Percentiles rank a stretch among this genome's conserved stretches.
These are phyloP conservation scores for Ramichloridium luteum DNA, from an alignment of 2,329 filamentous ascomycete genomes.

Conservation along the genomic window DNA sequence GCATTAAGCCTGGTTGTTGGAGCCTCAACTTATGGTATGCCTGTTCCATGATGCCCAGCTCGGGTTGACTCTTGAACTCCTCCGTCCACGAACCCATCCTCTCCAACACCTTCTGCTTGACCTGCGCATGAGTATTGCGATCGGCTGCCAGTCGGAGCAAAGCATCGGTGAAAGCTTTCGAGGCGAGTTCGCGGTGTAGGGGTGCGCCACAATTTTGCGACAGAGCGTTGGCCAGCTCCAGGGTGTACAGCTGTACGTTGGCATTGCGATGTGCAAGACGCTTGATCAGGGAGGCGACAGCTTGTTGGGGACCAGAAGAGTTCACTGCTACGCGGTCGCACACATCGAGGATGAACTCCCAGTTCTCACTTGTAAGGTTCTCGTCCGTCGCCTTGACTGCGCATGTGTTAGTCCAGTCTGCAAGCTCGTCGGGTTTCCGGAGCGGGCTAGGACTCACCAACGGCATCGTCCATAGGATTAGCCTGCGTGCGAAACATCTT, in stretches of 20 bases:
- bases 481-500: conserved; percentile 1
- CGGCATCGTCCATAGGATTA: background rate
- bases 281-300: conserved; percentile 81
- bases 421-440: no score
- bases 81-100: conserved; percentile 93
- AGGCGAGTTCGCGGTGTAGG: conserved; percentile 82
- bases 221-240: conserved; percentile 84
- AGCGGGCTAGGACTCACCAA: background rate
- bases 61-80: conserved; percentile 81
- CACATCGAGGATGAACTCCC: conserved; percentile 52
- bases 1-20: conserved; percentile 64
- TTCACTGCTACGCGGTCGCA: conserved; percentile 27
- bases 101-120: conserved; percentile 94
- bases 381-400: conserved; percentile 83
- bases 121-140: conserved; percentile 85
- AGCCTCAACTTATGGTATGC: conserved; percentile 79
- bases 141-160: conserved; percentile 83
- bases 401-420: background rate
- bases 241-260: conserved; percentile 89
- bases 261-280: conserved; percentile 85
- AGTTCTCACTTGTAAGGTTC: conserved; percentile 79
- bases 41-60: conserved; percentile 94
- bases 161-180: conserved; percentile 86
- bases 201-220: conserved; percentile 81
- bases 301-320: conserved; percentile 29